These are phyloP conservation scores for Paspalum vaginatum DNA, from an alignment of 176 grass and related monocot species.

Conservation along the genomic window DNA sequence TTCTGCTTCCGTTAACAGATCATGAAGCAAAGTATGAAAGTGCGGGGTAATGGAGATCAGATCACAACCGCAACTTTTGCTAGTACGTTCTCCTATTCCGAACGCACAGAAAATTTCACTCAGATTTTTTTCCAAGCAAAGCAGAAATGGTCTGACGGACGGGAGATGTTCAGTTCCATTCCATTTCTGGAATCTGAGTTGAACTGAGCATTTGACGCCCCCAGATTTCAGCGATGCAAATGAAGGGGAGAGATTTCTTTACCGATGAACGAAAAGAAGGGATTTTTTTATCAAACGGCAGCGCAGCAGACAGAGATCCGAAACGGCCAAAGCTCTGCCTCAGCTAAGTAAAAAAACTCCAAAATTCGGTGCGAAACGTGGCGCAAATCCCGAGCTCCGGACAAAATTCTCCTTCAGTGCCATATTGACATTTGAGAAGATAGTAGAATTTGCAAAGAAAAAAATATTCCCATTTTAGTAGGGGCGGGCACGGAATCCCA, in stretches of 20 bases:
- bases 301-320: constrained; percentile 17
- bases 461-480: not conserved
- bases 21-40: constrained; percentile 37
- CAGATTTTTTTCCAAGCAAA: not conserved
- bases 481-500: constrained; percentile 7
- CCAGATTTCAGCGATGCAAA: not conserved
- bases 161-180: constrained; percentile 18
- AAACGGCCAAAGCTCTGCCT: constrained; percentile 8
- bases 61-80: constrained; percentile 3
- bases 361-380: constrained; percentile 42
- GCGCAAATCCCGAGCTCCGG: constrained; percentile 42
- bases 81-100: not conserved
- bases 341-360: constrained; percentile 20
- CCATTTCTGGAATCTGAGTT: not conserved
- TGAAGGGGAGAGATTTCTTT: not conserved
- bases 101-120: not conserved
- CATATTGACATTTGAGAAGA: constrained; percentile 41
- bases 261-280: not conserved
- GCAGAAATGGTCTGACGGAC: not conserved
- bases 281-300: not conserved
- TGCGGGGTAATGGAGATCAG: not conserved
- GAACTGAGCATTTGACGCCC: not conserved
- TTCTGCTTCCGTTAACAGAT: constrained; percentile 38
- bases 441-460: no score
- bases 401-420: constrained; percentile 23